These are phyloP conservation scores for Rhynchosporium graminicola DNA, from an alignment of 2,329 filamentous ascomycete species.

Conservation along the genomic window DNA sequence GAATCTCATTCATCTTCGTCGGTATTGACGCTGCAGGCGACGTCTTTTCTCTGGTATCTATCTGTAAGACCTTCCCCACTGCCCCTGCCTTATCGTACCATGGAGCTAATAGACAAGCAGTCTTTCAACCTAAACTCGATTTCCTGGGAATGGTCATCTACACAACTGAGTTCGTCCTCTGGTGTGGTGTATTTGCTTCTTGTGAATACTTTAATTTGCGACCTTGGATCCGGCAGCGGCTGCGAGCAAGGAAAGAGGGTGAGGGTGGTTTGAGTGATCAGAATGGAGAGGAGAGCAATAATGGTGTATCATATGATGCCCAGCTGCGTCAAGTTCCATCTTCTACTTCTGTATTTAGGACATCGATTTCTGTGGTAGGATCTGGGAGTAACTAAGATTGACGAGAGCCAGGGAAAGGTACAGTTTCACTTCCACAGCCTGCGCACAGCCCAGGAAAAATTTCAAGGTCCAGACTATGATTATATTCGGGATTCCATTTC, in stretches of 20 bases:
- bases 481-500: not conserved
- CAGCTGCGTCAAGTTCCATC: constrained; percentile 54
- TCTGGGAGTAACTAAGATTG: not conserved
- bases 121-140: constrained; percentile 61
- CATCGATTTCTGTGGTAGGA: constrained; percentile 6
- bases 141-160: constrained; percentile 67
- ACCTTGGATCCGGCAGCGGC: constrained; percentile 53
- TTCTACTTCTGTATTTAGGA: constrained; percentile 53
- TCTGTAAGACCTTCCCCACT: constrained; percentile 43
- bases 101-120: constrained; percentile 20
- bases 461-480: not conserved
- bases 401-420: not conserved
- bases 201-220: constrained; percentile 65
- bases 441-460: not conserved
- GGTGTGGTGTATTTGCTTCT: constrained; percentile 66
- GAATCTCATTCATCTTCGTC: constrained; percentile 73
- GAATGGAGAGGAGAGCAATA: constrained; percentile 16
- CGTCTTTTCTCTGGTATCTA: constrained; percentile 64
- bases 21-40: constrained; percentile 70
- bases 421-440: not conserved
- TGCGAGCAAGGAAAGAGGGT: constrained; percentile 28
- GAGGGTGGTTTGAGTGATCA: constrained; percentile 5
- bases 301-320: constrained; percentile 37
- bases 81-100: not conserved
- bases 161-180: constrained; percentile 63